Conservation (phyloP, 352 stramenopile species). For the Globisporangium viniferum region DNA sequence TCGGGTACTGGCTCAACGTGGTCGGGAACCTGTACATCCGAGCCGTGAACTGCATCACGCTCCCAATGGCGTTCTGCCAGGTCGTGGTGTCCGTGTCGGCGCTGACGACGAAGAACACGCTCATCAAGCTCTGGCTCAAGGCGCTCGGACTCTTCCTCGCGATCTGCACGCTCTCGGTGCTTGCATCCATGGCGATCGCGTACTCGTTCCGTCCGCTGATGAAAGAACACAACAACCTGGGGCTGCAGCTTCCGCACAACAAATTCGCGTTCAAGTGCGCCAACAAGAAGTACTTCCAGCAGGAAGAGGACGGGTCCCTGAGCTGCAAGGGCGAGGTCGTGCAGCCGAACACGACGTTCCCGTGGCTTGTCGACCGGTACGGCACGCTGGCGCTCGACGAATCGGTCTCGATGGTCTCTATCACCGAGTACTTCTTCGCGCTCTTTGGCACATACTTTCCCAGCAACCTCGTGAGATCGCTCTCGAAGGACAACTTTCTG, state of each 20-base stretch:
- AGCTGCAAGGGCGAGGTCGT: conserved; percentile 32
- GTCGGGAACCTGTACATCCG: conserved; percentile 56
- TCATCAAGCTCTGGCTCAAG: conserved; percentile 45
- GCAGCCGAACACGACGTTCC: conserved; percentile 45
- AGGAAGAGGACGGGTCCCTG: conserved; percentile 23
- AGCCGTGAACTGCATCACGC: conserved; percentile 46
- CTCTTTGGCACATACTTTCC: conserved; percentile 48
- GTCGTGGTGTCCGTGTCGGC: conserved; percentile 53
- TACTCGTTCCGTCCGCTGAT: conserved; percentile 30
- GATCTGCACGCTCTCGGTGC: conserved; percentile 26
- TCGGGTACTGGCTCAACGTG: conserved; percentile 58
- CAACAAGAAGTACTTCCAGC: conserved; percentile 44
- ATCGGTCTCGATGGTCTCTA: conserved; percentile 32
- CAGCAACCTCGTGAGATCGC: conserved; percentile 39
- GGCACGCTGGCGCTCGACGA: conserved; percentile 39
- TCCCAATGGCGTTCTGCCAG: conserved; percentile 65
- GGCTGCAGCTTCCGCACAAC: conserved; percentile 22
- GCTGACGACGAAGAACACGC: conserved; percentile 34
- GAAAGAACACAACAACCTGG: conserved; percentile 29
- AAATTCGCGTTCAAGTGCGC: conserved; percentile 62
- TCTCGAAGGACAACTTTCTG: conserved; percentile 39
- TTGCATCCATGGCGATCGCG: conserved; percentile 28
- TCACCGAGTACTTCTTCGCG: conserved; percentile 42
- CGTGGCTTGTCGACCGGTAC: conserved; percentile 44
- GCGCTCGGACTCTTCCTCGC: conserved; percentile 34